phyloP scores from a whole-genome alignment of 306 rosid species.

The Carpinus viminea region DNA sequence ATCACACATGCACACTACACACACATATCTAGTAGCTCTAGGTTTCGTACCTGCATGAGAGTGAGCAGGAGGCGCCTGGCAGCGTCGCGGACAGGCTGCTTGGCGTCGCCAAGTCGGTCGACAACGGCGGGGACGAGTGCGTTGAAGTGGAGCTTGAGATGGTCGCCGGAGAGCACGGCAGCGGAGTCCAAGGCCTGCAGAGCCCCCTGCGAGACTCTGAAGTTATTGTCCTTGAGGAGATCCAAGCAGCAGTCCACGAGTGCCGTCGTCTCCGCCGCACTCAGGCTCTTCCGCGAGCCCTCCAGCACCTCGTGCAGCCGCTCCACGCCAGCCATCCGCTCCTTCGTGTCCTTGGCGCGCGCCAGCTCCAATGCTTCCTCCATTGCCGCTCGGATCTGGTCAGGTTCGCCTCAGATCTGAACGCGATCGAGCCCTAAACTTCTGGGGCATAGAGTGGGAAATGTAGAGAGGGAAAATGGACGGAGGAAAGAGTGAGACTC shows the following conservation, averaged over 20 bases:
- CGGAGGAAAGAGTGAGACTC: not conserved
- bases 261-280: conserved; percentile 71
- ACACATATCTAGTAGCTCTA: not conserved
- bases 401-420: conserved; percentile 49
- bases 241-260: conserved; percentile 89
- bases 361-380: conserved; percentile 97
- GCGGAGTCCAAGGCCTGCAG: conserved; percentile 97
- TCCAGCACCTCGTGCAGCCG: conserved; percentile 87
- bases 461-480: not conserved
- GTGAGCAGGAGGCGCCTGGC: conserved; percentile 90
- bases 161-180: conserved; percentile 93
- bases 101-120: conserved; percentile 93
- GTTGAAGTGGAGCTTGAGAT: conserved; percentile 89
- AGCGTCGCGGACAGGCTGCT: conserved; percentile 97
- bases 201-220: conserved; percentile 92
- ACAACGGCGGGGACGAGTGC: conserved; percentile 96
- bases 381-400: conserved; percentile 59
- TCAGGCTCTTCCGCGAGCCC: conserved; percentile 80
- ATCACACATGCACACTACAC: not conserved
- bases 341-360: conserved; percentile 96
- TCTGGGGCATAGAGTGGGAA: conserved; percentile 22
- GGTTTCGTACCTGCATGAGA: conserved; percentile 80
- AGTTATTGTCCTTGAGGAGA: conserved; percentile 96
- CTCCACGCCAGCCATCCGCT: conserved; percentile 99
- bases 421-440: not conserved